Conservation (phyloP, 305 asterid species). For the Andrographis paniculata region DNA sequence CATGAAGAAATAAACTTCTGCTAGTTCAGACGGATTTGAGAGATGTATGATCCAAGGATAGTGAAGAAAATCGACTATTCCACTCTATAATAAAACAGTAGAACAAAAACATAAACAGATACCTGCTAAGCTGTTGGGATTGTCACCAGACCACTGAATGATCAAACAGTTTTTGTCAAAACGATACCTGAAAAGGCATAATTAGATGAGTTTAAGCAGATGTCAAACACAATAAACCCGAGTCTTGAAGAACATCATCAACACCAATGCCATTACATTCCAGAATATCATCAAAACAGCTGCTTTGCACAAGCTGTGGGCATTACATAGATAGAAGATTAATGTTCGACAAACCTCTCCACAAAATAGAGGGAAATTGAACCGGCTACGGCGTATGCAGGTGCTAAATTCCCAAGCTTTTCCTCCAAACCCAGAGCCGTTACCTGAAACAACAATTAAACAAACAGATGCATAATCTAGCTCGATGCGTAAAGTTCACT, state of each 20-base stretch:
- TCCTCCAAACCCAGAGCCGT: slow-evolving; percentile 55
- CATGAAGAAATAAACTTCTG: too few species aligned
- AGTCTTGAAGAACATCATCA: too few species aligned
- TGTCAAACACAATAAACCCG: too few species aligned
- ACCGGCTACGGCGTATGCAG: slow-evolving; percentile 54
- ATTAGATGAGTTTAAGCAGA: too few species aligned
- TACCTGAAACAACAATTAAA: slow-evolving; percentile 31
- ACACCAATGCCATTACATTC: too few species aligned
- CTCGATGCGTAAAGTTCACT: neutral
- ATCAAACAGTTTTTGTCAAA: slow-evolving; percentile 40
- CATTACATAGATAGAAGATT: neutral
- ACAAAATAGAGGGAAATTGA: slow-evolving; percentile 36
- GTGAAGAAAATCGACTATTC: too few species aligned
- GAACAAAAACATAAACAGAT: neutral
- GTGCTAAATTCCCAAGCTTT: slow-evolving; percentile 52
- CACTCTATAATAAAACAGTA: too few species aligned
- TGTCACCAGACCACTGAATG: slow-evolving; percentile 68
- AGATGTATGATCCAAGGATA: too few species aligned
- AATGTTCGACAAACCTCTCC: slow-evolving; percentile 29
- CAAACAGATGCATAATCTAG: too few species aligned
- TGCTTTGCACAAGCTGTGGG: neutral
- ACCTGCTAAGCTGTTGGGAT: slow-evolving; percentile 78
- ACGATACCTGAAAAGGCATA: slow-evolving; percentile 37
- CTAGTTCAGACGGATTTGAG: too few species aligned
- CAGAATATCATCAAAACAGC: too few species aligned